Evolutionary conservation across 306 rosid species (phyloP).

Genomic region (Inga laurina): DNA sequence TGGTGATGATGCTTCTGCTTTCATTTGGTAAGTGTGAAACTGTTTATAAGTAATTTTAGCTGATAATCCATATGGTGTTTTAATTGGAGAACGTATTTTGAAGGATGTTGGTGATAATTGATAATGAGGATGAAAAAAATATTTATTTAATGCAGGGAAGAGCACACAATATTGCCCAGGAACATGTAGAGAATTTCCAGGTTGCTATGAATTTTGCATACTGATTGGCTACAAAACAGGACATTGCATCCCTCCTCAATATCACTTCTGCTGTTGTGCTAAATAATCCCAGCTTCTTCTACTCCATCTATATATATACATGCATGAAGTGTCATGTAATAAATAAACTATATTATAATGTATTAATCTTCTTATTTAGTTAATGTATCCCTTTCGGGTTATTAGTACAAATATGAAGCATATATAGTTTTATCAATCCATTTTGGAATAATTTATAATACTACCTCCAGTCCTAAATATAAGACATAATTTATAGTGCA

Average conservation of each 20-base stretch:
- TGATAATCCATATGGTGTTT: background rate
- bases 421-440: background rate
- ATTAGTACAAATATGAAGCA: no score
- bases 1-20: background rate
- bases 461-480: no score
- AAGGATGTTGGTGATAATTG: background rate
- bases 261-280: constrained; percentile 6
- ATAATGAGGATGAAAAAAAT: no score
- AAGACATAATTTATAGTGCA: no score
- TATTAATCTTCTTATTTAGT: background rate
- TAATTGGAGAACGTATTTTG: no score
- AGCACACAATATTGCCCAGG: constrained; percentile 1
- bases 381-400: background rate
- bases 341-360: background rate
- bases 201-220: background rate
- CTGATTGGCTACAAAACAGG: background rate
- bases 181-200: background rate
- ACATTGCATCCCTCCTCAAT: background rate
- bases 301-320: no score
- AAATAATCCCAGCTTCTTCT: background rate
- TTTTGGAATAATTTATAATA: no score
- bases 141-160: background rate
- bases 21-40: background rate
- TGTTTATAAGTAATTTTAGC: background rate
- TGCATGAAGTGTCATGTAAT: background rate